Evolutionary conservation across 2,329 filamentous ascomycete genomes (phyloP).

Genomic region (Penicillium sp.): DNA sequence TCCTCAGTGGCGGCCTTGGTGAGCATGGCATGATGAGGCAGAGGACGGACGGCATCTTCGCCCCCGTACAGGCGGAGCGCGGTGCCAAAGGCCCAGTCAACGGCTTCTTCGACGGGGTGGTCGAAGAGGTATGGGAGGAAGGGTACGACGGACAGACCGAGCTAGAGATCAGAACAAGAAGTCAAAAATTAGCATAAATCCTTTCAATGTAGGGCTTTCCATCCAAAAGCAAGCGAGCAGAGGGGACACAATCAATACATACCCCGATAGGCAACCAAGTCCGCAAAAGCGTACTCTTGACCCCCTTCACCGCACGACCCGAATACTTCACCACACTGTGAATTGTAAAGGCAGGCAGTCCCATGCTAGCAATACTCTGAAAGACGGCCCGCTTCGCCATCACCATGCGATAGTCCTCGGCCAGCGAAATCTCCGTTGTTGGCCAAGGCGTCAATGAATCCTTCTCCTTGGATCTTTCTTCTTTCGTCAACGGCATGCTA

Average conservation of each 20-base stretch:
- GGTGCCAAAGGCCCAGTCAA: slow-evolving; percentile 88
- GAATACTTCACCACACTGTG: slow-evolving; percentile 91
- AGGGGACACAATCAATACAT: slow-evolving; percentile 47
- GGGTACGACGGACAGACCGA: slow-evolving; percentile 74
- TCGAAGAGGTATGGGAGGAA: slow-evolving; percentile 86
- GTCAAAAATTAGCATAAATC: slow-evolving; percentile 11
- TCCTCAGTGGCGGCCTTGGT: neutral
- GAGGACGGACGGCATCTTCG: slow-evolving; percentile 54
- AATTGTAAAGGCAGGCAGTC: slow-evolving; percentile 88
- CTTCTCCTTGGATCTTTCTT: slow-evolving; percentile 12
- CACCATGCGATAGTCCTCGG: slow-evolving; percentile 88
- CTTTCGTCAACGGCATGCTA: slow-evolving; percentile 21
- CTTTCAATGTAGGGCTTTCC: neutral
- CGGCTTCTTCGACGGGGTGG: slow-evolving; percentile 86
- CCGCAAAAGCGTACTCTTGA: slow-evolving; percentile 73
- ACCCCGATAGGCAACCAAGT: slow-evolving; percentile 92
- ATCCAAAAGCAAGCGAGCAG: neutral
- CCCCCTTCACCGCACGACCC: slow-evolving; percentile 79
- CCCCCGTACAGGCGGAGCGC: slow-evolving; percentile 75
- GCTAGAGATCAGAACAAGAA: slow-evolving; percentile 40
- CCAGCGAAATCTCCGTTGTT: slow-evolving; percentile 63
- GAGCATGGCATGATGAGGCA: slow-evolving; percentile 25
- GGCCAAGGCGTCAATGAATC: slow-evolving; percentile 41
- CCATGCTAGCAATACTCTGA: slow-evolving; percentile 90
- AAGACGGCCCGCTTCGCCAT: slow-evolving; percentile 91